phyloP scores from a whole-genome alignment of 768 basidiomycete species.

The Leucogyrophana mollusca region DNA sequence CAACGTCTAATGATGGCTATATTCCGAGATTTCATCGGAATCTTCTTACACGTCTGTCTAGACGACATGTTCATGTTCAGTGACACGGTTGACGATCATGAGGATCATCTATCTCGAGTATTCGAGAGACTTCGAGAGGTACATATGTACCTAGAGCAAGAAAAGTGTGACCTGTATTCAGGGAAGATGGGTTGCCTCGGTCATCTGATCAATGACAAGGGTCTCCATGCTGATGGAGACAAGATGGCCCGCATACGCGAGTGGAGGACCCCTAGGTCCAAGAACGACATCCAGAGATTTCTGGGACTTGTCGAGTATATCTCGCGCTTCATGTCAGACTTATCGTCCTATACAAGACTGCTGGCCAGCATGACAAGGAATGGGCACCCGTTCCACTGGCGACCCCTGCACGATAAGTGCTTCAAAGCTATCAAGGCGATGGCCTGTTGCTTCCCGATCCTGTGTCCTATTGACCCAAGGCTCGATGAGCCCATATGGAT shows the following conservation, averaged over 20 bases:
- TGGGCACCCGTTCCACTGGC: slow-evolving; percentile 26
- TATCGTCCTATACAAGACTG: slow-evolving; percentile 30
- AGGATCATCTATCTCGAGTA: slow-evolving; percentile 29
- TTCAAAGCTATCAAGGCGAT: slow-evolving; percentile 22
- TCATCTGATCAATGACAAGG: slow-evolving; percentile 36
- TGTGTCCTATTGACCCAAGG: slow-evolving; percentile 19
- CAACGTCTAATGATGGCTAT: slow-evolving; percentile 42
- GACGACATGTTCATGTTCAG: slow-evolving; percentile 45
- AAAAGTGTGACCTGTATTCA: slow-evolving; percentile 34
- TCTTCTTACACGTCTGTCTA: slow-evolving; percentile 41
- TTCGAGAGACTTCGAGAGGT: slow-evolving; percentile 26
- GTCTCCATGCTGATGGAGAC: slow-evolving; percentile 34
- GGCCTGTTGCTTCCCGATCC: slow-evolving; percentile 12
- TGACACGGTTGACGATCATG: slow-evolving; percentile 35
- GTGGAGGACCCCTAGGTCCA: slow-evolving; percentile 35
- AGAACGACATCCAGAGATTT: slow-evolving; percentile 37
- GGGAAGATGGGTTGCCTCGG: slow-evolving; percentile 35
- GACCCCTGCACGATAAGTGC: slow-evolving; percentile 20
- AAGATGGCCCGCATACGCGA: too few relatives aligned
- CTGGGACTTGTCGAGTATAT: slow-evolving; percentile 41
- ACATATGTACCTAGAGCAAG: slow-evolving; percentile 29
- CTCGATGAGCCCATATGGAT: slow-evolving; percentile 24
- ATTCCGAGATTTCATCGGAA: slow-evolving; percentile 37
- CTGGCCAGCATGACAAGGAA: slow-evolving; percentile 28
- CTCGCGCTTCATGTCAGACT: slow-evolving; percentile 33